Percentiles rank a stretch among this genome's conserved stretches.
These are phyloP conservation scores for Botryotinia globosa DNA, from an alignment of 2,329 filamentous ascomycete genomes.

Conservation along the genomic window DNA sequence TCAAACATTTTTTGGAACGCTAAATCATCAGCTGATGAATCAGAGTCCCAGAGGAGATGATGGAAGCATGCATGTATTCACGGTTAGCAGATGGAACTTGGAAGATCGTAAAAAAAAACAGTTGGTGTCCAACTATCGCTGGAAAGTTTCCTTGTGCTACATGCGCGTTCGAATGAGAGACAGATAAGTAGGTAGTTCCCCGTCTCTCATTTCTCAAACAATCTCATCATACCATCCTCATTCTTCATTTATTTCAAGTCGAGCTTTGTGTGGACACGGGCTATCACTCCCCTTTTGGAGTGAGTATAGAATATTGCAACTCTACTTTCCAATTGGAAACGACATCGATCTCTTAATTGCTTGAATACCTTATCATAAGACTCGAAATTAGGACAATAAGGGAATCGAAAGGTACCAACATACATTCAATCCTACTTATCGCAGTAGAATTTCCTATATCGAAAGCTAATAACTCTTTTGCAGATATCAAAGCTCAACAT, in stretches of 20 bases:
- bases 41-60: neutral
- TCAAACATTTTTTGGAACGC: neutral
- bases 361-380: neutral
- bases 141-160: neutral
- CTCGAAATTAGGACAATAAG: neutral
- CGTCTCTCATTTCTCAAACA: neutral
- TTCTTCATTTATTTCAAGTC: neutral
- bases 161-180: neutral
- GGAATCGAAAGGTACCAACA: neutral
- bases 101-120: neutral
- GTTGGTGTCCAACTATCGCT: neutral
- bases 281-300: neutral
- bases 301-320: neutral
- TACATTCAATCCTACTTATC: neutral
- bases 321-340: neutral
- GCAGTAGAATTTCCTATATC: no score
- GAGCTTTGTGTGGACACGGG: neutral
- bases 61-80: conserved; percentile 6
- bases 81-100: neutral
- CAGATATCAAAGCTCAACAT: conserved; percentile 7
- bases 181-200: conserved; percentile 6
- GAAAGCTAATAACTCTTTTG: neutral
- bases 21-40: conserved; percentile 16
- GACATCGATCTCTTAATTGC: neutral
- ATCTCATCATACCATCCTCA: neutral